Evolutionary conservation across 2,329 filamentous ascomycete genomes (phyloP), one percentile per base, ranked within the genome.

Genomic region (Penicillium sp.): DNA sequence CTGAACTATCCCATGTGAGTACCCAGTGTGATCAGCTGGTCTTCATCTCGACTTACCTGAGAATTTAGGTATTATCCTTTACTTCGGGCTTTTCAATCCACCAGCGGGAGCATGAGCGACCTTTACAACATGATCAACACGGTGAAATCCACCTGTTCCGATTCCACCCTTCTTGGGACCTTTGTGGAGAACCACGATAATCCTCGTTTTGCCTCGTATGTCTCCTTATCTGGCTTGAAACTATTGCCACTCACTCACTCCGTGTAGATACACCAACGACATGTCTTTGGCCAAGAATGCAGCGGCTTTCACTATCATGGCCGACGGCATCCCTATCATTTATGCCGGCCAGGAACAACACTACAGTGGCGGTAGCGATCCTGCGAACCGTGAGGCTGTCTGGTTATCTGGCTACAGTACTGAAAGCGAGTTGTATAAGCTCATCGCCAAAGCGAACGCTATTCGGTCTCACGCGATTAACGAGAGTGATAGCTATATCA

Each of bases 271-370:
- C 59, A 76, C 75, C 6, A 49, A 60, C n/a, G 75, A 77, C 58
- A 67, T 68, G 4, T 70, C 75, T 1, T 80, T 87, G 1, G 83
- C 86, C 28, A 86, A 87, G 75, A 90, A 90, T 67, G 83, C 84
- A 2, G 80, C 89, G 42, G 81, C 86, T 0, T 90, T 86, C 68
- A 82, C 84, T 13, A 82, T 90, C 49, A 80, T 90, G 7, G 69
- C 76, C 0, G 76, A 88, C 56, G 88, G 88, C 4, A 86, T 90
- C 56, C 88, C 87, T 2, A 87, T 89, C 54, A 70, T 90, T 54
- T 91, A 90, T 74, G 83, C 89, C 59, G 88, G 88, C n/a, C 86
- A 88, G 61, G 88, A 90, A 73, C 88, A 90, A 70, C 85, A 84
- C 60, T 89, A 83, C 69, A 73, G 76, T 2, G 84, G 84, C 26